These are phyloP conservation scores for Mycena pura DNA, from an alignment of 768 basidiomycete genomes.

Conservation along the genomic window DNA sequence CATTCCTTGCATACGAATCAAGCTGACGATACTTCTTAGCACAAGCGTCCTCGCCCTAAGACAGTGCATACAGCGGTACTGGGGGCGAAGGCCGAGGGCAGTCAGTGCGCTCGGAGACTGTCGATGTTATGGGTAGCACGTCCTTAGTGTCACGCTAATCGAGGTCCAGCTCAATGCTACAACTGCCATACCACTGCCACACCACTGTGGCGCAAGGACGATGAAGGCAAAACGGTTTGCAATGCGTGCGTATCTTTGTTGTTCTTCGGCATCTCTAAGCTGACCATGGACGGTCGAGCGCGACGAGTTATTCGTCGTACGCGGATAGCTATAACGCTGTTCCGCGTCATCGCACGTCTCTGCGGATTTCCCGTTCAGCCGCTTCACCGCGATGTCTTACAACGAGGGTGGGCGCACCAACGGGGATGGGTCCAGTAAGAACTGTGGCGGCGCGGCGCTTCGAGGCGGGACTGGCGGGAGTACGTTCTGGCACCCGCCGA, in stretches of 20 bases:
- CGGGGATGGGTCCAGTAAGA: background rate
- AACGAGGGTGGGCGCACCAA: constrained; percentile 16
- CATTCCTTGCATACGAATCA: background rate
- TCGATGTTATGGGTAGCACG: constrained; percentile 72
- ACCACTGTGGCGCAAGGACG: constrained; percentile 89
- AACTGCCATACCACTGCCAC: constrained; percentile 91
- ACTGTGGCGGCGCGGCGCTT: constrained; percentile 48
- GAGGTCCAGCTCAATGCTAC: constrained; percentile 77
- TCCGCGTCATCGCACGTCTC: constrained; percentile 58
- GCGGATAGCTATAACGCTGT: constrained; percentile 67
- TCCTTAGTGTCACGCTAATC: constrained; percentile 33
- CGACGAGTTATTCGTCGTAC: constrained; percentile 68
- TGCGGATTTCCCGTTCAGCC: constrained; percentile 71
- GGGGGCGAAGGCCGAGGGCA: constrained; percentile 77
- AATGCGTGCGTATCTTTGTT: constrained; percentile 71
- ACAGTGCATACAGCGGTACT: constrained; percentile 80
- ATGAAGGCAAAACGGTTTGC: constrained; percentile 90
- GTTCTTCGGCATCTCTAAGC: background rate
- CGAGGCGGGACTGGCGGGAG: constrained; percentile 51
- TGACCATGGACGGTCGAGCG: constrained; percentile 48
- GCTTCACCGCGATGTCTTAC: constrained; percentile 46
- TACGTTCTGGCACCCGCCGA: constrained; percentile 83
- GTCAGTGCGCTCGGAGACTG: constrained; percentile 67
- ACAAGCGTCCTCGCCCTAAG: constrained; percentile 89
- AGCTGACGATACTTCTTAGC: constrained; percentile 48